Conservation (phyloP, 495 filamentous ascomycete genomes). For the Penicillium flavigenum region DNA sequence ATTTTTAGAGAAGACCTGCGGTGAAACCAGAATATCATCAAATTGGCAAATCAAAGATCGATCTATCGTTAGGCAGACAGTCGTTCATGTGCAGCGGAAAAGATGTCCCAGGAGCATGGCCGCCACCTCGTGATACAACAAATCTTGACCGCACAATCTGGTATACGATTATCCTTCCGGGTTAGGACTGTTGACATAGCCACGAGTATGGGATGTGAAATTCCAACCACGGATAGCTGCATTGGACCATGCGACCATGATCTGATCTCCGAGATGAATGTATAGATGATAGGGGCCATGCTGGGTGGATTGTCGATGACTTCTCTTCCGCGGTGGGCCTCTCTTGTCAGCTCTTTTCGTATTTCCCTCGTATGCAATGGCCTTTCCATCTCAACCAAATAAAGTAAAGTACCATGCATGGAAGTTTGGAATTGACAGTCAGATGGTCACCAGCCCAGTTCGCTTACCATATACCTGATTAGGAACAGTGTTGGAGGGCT, state of each 20-base stretch:
- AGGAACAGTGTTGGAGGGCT: background rate
- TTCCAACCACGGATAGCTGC: slow-evolving; percentile 31
- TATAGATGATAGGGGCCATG: slow-evolving; percentile 2
- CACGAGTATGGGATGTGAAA: slow-evolving; percentile 9
- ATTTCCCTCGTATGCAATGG: slow-evolving; percentile 2
- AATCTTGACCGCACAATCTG: background rate
- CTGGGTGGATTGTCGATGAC: background rate
- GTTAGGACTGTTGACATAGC: background rate
- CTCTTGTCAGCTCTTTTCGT: slow-evolving; percentile 8
- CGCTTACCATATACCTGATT: background rate
- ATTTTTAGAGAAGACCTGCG: background rate
- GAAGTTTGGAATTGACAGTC: slow-evolving; percentile 12
- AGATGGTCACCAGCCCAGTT: slow-evolving; percentile 20
- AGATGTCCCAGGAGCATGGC: slow-evolving; percentile 28
- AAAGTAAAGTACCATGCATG: slow-evolving; percentile 1
- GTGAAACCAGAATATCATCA: background rate
- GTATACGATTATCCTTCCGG: background rate
- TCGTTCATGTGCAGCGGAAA: slow-evolving; percentile 22
- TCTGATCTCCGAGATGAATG: slow-evolving; percentile 20
- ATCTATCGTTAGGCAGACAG: slow-evolving; percentile 10
- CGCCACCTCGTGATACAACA: slow-evolving; percentile 26
- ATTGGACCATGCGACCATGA: slow-evolving; percentile 23
- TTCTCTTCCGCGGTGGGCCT: slow-evolving; percentile 1
- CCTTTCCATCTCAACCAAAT: slow-evolving; percentile 21
- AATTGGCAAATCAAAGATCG: slow-evolving; percentile 18